phyloP scores from a whole-genome alignment of 2,329 filamentous ascomycete genomes.

The Epichloe sibirici region DNA sequence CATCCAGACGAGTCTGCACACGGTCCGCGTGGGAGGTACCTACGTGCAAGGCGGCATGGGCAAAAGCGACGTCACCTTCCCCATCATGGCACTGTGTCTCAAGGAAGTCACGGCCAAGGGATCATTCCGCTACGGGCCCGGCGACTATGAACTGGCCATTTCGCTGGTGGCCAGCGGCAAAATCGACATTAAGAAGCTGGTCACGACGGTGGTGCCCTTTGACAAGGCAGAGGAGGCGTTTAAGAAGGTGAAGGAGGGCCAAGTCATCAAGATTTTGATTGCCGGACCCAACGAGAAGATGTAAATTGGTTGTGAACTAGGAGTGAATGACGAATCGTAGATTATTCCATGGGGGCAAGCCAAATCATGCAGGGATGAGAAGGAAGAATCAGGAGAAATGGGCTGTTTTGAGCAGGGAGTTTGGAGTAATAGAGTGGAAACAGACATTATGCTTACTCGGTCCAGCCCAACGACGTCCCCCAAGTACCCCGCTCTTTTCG shows the following conservation, averaged over 20 bases:
- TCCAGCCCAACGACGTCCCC: too few species aligned
- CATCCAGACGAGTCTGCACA: slow-evolving; percentile 63
- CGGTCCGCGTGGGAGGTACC: slow-evolving; percentile 56
- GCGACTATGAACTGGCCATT: slow-evolving; percentile 77
- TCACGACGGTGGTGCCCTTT: slow-evolving; percentile 69
- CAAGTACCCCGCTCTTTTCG: too few species aligned
- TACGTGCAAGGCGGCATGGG: slow-evolving; percentile 90
- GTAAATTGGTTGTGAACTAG: neutral
- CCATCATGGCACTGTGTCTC: slow-evolving; percentile 77
- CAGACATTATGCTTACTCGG: too few species aligned
- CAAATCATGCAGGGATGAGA: neutral
- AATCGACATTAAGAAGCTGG: slow-evolving; percentile 71
- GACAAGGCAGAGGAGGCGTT: slow-evolving; percentile 77
- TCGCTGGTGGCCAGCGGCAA: slow-evolving; percentile 61
- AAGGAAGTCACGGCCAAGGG: slow-evolving; percentile 84
- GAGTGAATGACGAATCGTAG: too few species aligned
- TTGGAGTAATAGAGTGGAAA: neutral
- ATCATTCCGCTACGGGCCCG: slow-evolving; percentile 78
- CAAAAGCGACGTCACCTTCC: slow-evolving; percentile 74
- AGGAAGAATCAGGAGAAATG: slow-evolving; percentile 10
- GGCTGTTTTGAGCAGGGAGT: neutral
- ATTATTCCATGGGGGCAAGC: neutral
- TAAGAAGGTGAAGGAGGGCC: slow-evolving; percentile 70
- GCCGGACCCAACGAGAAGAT: slow-evolving; percentile 49
- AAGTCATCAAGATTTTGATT: slow-evolving; percentile 61